phyloP scores from a whole-genome alignment of 768 basidiomycete genomes.

The Paxillus involutus region DNA sequence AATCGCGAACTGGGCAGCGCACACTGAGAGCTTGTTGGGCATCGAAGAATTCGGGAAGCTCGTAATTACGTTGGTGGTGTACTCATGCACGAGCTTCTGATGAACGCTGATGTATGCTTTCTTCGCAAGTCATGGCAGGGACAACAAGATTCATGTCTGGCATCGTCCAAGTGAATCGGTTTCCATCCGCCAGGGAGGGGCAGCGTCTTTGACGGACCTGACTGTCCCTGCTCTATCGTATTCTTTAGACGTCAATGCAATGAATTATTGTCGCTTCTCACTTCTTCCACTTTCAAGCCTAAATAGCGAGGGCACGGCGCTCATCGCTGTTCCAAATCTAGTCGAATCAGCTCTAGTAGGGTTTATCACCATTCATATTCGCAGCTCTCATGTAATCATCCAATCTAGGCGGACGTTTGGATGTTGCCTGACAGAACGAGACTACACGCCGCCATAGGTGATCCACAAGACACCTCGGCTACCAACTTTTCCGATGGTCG shows the following conservation, averaged over 20 bases:
- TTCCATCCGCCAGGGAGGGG: constrained; percentile 49
- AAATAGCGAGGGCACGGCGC: constrained; percentile 31
- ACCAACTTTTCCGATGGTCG: constrained; percentile 39
- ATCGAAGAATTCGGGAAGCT: constrained; percentile 68
- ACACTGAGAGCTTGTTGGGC: constrained; percentile 74
- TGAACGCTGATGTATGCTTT: not conserved
- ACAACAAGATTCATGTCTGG: constrained; percentile 86
- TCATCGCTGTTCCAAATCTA: constrained; percentile 85
- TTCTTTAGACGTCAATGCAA: constrained; percentile 86
- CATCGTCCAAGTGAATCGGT: constrained; percentile 47
- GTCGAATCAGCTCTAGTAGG: constrained; percentile 82
- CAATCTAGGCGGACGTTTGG: constrained; percentile 82
- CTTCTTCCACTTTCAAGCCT: constrained; percentile 40
- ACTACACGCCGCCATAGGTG: constrained; percentile 85
- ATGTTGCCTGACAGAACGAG: constrained; percentile 64
- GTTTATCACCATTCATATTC: not conserved
- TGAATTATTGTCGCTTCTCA: constrained; percentile 93
- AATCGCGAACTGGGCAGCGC: constrained; percentile 73
- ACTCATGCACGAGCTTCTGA: not conserved
- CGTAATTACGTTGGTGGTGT: constrained; percentile 77
- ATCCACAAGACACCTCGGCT: constrained; percentile 35
- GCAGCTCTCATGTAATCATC: not conserved
- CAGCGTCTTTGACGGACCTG: constrained; percentile 52
- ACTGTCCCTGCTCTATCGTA: constrained; percentile 54
- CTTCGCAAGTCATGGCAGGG: constrained; percentile 62